phyloP scores from a whole-genome alignment of 208 protist species.

The Trypanosoma theileri region DNA sequence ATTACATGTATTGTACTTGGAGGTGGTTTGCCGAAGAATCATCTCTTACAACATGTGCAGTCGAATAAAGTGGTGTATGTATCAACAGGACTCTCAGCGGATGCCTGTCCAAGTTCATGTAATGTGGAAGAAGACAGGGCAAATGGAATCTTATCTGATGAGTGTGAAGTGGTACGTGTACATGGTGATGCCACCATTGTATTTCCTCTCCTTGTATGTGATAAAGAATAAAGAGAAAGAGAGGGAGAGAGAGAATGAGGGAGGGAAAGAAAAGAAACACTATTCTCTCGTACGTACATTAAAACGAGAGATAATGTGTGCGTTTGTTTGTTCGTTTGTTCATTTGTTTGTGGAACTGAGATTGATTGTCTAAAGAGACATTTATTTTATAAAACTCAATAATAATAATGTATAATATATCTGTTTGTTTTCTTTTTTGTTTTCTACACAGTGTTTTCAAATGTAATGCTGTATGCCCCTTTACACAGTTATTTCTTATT shows the following conservation, averaged over 20 bases:
- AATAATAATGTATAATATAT: neutral
- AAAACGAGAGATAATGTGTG: too few relatives aligned
- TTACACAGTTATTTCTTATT: conserved; percentile 2
- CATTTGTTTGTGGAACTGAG: too few relatives aligned
- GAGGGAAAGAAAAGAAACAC: neutral
- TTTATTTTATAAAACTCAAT: neutral
- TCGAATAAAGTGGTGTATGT: conserved; percentile 75
- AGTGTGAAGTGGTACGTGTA: conserved; percentile 72
- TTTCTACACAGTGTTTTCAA: neutral
- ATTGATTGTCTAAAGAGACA: neutral
- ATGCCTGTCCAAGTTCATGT: conserved; percentile 84
- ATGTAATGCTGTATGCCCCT: neutral
- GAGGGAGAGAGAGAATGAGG: neutral
- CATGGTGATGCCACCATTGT: conserved; percentile 89
- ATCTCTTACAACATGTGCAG: conserved; percentile 64
- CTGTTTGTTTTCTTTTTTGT: neutral
- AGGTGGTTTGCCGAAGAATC: conserved; percentile 82
- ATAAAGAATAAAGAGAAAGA: conserved; percentile 5
- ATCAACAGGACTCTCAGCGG: conserved; percentile 78
- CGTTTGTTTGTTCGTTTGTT: too few relatives aligned
- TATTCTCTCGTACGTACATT: too few relatives aligned
- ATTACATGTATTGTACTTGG: conserved; percentile 77
- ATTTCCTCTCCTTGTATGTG: conserved; percentile 70
- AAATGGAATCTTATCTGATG: conserved; percentile 44
- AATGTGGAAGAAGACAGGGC: conserved; percentile 63